These are phyloP conservation scores for Trifolium pratense DNA, from an alignment of 306 rosid genomes.

Conservation along the genomic window DNA sequence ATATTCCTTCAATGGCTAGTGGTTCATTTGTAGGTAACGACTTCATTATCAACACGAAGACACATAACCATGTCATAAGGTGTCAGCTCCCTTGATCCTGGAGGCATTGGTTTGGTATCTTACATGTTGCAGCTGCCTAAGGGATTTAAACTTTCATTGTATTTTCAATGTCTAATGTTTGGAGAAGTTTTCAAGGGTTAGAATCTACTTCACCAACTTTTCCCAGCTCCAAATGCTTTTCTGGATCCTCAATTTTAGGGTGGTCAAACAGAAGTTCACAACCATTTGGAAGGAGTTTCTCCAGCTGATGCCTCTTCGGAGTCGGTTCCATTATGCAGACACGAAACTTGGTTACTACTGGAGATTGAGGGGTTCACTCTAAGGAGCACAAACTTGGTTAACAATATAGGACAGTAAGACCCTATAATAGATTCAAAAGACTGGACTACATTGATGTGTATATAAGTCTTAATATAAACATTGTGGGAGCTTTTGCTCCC, in stretches of 20 bases:
- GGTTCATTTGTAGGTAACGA: background rate
- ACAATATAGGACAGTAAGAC: background rate
- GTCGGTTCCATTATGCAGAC: background rate
- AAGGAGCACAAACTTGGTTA: background rate
- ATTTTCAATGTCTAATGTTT: background rate
- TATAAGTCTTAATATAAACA: background rate
- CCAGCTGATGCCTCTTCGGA: background rate
- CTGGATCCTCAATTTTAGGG: background rate
- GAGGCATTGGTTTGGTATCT: slow-evolving; percentile 1
- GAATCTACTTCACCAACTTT: slow-evolving; percentile 1
- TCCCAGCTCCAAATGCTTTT: background rate
- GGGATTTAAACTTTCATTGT: slow-evolving; percentile 7
- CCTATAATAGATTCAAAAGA: background rate
- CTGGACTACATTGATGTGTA: background rate
- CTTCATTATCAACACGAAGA: slow-evolving; percentile 7
- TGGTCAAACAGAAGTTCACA: background rate
- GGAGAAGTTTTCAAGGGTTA: background rate
- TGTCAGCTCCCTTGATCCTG: background rate
- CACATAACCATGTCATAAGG: slow-evolving; percentile 12
- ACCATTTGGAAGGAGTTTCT: background rate
- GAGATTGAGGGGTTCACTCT: background rate
- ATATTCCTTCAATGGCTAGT: slow-evolving; percentile 8
- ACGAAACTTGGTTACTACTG: background rate
- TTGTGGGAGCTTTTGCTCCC: no score
- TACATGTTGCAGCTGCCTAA: slow-evolving; percentile 2